Base-by-base conservation (phyloP, 192 early-diverging fungal genomes). In the Paraglomus occultum region DNA sequence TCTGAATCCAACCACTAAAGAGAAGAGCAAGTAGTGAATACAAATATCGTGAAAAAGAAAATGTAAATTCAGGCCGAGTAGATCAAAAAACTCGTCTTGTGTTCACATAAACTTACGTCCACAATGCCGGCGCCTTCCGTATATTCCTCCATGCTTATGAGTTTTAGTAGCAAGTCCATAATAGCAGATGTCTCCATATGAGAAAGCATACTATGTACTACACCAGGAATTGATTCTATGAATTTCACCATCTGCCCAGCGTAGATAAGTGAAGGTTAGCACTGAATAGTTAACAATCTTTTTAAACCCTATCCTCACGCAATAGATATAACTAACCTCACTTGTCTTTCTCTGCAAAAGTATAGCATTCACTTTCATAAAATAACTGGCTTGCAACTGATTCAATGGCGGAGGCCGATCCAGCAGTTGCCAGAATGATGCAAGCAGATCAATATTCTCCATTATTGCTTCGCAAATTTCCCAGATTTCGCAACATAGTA, bases 91-190 rank as follows among this genome's bases (percentile, higher is more conserved):
- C 8, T 62, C 2, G 22, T 15, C 39, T 15, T 2, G 20, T 8
- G 6, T 43, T 74, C 8, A 72, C 31, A 53, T 9, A 50, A 8
- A 48, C 60, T 60, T 68, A 92, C 91, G 83, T 91, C 88, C 31
- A 95, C 90, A 53, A 95, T 87, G 15, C 94, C 92, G 15, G 86
- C 82, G 1, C 90, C 94, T 70, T 94, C 90, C 14, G 90, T 87
- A 17, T 94, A 80, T 70, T 98, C 96, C 55, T 95, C 94, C 66
- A 95, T 81, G 72, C 92, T 94, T 64, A 98, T 91, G 11, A 98
- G 83, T 70, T 94, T 97, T 51, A 98, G 86, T 53, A 98, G 76
- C 40, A 98, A 80, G 73, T 98, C 96, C 63, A 92, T 91, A 50
- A 96, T 90, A 0, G 94, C 84, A 10, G 94, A 93, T 53, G 87